Conservation (phyloP, 257 asterid genomes). For the Ilex asprella region DNA sequence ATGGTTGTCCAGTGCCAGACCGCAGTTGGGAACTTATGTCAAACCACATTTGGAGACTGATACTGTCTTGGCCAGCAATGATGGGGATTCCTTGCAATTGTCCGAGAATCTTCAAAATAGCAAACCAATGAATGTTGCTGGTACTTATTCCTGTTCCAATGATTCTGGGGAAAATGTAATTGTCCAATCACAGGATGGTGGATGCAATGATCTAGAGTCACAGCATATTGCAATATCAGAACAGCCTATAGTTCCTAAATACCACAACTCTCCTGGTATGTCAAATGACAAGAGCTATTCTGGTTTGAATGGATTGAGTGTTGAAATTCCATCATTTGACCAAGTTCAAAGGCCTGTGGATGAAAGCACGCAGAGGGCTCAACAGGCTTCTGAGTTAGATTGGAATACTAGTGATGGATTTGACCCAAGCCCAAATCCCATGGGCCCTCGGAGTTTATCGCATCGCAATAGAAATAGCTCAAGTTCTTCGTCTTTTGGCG, state of each 20-base stretch:
- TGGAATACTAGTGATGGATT: constrained; percentile 34
- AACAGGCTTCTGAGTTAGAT: constrained; percentile 37
- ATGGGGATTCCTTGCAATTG: constrained; percentile 16
- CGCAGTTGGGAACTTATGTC: constrained; percentile 19
- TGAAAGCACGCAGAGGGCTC: constrained; percentile 23
- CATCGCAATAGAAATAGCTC: constrained; percentile 41
- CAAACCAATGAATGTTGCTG: constrained; percentile 10
- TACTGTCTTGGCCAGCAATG: constrained; percentile 21
- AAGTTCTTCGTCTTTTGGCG: constrained; percentile 45
- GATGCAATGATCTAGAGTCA: constrained; percentile 15
- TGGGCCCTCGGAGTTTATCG: constrained; percentile 33
- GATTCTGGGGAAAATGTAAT: constrained; percentile 16
- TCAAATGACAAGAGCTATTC: constrained; percentile 25
- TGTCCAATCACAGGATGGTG: constrained; percentile 17
- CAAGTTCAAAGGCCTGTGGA: constrained; percentile 29
- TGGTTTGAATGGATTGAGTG: constrained; percentile 31
- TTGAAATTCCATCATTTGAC: constrained; percentile 54
- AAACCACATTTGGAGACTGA: constrained; percentile 21
- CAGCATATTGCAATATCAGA: constrained; percentile 28
- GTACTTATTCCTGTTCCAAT: constrained; percentile 9
- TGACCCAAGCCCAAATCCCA: constrained; percentile 32
- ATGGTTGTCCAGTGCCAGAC: constrained; percentile 19
- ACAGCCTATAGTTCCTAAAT: constrained; percentile 16
- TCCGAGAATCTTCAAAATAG: constrained; percentile 21
- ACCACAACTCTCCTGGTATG: constrained; percentile 20